Conservation (phyloP, 2,329 filamentous ascomycete genomes). For the Fusarium sterilihyphosum region DNA sequence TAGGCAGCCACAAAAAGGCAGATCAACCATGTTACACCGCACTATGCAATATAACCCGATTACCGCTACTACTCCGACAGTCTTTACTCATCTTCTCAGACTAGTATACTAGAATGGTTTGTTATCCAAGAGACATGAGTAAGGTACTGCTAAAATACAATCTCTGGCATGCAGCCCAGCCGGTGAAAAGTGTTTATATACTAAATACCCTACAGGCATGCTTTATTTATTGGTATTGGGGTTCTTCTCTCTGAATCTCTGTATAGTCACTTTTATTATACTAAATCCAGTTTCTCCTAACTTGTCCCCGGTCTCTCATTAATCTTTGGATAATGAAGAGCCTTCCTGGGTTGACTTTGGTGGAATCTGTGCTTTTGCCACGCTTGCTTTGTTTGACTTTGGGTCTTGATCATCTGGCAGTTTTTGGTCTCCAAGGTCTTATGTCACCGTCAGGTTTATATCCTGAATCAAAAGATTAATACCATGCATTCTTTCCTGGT, state of each 20-base stretch:
- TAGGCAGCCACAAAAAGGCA: rapidly evolving
- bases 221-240: no score
- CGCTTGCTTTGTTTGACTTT: not conserved
- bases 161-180: rapidly evolving
- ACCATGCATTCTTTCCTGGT: rapidly evolving
- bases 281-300: not conserved
- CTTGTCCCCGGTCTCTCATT: not conserved
- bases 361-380: not conserved
- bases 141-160: not conserved
- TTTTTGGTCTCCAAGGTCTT: not conserved
- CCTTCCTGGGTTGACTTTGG: not conserved
- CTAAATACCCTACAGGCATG: not conserved
- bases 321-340: not conserved
- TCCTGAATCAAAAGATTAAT: not conserved
- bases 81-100: not conserved
- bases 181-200: not conserved
- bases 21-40: rapidly evolving
- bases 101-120: no score
- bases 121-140: not conserved
- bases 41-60: rapidly evolving
- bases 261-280: rapidly evolving
- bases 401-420: rapidly evolving
- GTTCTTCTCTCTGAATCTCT: rapidly evolving
- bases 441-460: rapidly evolving
- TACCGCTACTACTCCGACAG: rapidly evolving